A percentile compares a stretch with the other conserved stretches of the same genome.
Conservation (phyloP, 139 green algal genomes). For the Marvania coccoides region DNA sequence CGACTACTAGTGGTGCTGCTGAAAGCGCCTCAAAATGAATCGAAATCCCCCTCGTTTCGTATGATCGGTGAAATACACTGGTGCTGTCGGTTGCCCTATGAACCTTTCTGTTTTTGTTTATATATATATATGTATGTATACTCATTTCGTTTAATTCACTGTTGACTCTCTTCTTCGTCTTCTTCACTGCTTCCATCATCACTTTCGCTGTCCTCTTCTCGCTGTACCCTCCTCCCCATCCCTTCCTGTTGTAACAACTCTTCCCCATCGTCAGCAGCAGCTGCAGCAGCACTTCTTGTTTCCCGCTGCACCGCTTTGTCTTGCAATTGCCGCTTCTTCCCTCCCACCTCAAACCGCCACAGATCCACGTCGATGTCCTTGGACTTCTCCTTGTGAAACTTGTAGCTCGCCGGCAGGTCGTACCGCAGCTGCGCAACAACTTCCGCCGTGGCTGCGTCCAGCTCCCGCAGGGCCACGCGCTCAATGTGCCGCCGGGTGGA, state of each 20-base stretch:
- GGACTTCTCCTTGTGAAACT: conserved; percentile 73
- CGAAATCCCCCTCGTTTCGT: neutral
- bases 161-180: neutral
- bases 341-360: conserved; percentile 64
- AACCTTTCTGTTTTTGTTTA: neutral
- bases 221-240: too few species aligned
- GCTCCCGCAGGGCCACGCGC: conserved; percentile 37
- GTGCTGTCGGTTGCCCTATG: too few species aligned
- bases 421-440: conserved; percentile 87
- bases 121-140: too few species aligned
- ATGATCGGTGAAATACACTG: neutral
- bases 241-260: neutral
- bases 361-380: conserved; percentile 82
- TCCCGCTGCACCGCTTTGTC: neutral
- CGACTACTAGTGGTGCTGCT: too few species aligned
- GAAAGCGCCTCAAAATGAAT: too few species aligned
- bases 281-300: too few species aligned
- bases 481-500: conserved; percentile 74
- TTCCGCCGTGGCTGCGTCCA: conserved; percentile 55
- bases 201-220: neutral
- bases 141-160: too few species aligned
- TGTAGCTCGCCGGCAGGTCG: conserved; percentile 78
- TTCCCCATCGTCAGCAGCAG: too few species aligned
- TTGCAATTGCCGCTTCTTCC: neutral
- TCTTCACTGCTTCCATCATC: neutral